Evolutionary conservation across 306 rosid species (phyloP).

Genomic region (Alnus rubra): DNA sequence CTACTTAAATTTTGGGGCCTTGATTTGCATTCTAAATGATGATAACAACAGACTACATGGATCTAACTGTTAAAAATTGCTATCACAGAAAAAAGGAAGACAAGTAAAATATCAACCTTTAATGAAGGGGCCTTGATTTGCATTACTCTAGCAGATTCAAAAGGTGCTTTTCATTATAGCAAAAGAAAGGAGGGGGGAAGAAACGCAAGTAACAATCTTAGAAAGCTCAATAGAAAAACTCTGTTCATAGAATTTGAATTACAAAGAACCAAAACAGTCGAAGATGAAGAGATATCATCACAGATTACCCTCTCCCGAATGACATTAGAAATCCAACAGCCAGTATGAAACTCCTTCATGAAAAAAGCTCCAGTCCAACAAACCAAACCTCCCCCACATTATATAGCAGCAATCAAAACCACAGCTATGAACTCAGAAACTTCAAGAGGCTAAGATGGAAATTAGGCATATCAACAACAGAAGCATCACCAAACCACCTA

Average conservation of each 20-base stretch:
- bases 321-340: not conserved
- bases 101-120: not conserved
- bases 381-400: not conserved
- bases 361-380: slow-evolving; percentile 1
- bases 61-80: too few species aligned
- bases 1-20: too few species aligned
- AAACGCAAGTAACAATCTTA: not conserved
- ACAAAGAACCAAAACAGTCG: not conserved
- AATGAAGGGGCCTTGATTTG: not conserved
- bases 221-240: not conserved
- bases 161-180: not conserved
- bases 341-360: not conserved
- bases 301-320: not conserved
- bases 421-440: not conserved
- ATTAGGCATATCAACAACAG: slow-evolving; percentile 64
- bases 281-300: slow-evolving; percentile 10
- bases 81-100: not conserved
- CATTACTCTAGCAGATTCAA: not conserved
- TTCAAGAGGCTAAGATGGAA: slow-evolving; percentile 57
- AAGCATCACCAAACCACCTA: slow-evolving; percentile 56
- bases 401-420: not conserved
- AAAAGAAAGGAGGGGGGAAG: not conserved
- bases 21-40: too few species aligned
- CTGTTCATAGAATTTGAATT: not conserved
- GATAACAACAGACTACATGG: too few species aligned